Percentiles rank a stretch among this genome's conserved stretches.
Evolutionary conservation across 2,329 filamentous ascomycete species (phyloP).

Genomic region (Neurospora sp.): DNA sequence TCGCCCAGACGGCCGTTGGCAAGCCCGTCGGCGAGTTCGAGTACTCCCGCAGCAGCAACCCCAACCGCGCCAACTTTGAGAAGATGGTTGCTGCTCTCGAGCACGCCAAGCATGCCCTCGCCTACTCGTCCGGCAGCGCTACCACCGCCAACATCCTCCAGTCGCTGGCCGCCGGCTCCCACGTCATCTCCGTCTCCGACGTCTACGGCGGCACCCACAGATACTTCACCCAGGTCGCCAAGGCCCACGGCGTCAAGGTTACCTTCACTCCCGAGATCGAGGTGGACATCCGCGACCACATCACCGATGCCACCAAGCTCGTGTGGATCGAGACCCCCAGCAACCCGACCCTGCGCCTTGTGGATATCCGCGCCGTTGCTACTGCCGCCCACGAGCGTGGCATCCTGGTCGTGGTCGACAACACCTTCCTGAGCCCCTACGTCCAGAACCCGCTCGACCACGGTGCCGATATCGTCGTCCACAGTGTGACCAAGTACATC

Average conservation of each 20-base stretch:
- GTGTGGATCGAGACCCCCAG: conserved; percentile 96
- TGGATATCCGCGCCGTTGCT: conserved; percentile 83
- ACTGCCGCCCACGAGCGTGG: conserved; percentile 77
- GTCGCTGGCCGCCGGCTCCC: conserved; percentile 79
- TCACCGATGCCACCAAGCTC: conserved; percentile 80
- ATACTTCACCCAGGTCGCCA: conserved; percentile 97
- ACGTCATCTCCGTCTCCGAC: conserved; percentile 93
- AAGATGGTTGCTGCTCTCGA: conserved; percentile 83
- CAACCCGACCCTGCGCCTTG: conserved; percentile 86
- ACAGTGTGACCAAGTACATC: conserved; percentile 98
- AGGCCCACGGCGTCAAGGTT: conserved; percentile 86
- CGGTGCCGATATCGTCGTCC: conserved; percentile 92
- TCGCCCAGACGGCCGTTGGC: conserved; percentile 82
- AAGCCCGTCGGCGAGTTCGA: conserved; percentile 83
- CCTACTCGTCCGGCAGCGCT: conserved; percentile 88
- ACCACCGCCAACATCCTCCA: conserved; percentile 91
- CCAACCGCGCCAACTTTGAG: conserved; percentile 94
- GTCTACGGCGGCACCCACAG: conserved; percentile 97
- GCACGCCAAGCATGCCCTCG: conserved; percentile 83
- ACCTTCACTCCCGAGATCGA: conserved; percentile 93
- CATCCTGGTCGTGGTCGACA: conserved; percentile 95
- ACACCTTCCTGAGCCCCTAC: conserved; percentile 95
- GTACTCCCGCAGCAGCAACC: conserved; percentile 89
- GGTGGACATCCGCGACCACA: conserved; percentile 73
- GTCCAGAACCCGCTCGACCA: conserved; percentile 93